Evolutionary conservation across 73 alveolate genomes (phyloP).

Genomic region (Paramecium octaurelia): DNA sequence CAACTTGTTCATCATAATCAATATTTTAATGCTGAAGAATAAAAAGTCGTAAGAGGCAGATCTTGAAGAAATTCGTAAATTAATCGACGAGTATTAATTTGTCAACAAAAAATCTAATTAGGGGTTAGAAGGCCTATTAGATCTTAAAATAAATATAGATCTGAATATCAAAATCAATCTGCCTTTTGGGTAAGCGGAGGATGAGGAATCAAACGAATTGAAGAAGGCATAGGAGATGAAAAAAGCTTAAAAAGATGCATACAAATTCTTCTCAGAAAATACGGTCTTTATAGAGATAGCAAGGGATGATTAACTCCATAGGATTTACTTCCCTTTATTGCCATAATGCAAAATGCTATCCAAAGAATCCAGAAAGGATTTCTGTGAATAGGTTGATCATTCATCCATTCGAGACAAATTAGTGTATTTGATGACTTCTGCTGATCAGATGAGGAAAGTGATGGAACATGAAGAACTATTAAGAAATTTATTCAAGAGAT

Average conservation of each 20-base stretch:
- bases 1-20: conserved; percentile 34
- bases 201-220: conserved; percentile 39
- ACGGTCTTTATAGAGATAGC: conserved; percentile 49
- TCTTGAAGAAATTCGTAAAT: conserved; percentile 44
- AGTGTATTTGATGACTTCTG: conserved; percentile 11
- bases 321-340: conserved; percentile 53
- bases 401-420: conserved; percentile 50
- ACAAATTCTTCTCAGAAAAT: conserved; percentile 12
- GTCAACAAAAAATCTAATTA: conserved; percentile 3
- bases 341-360: conserved; percentile 62
- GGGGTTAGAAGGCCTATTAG: conserved; percentile 22
- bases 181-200: background rate
- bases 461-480: conserved; percentile 58
- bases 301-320: conserved; percentile 42
- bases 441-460: conserved; percentile 54
- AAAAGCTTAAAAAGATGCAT: conserved; percentile 21
- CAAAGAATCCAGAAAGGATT: conserved; percentile 36
- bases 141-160: background rate
- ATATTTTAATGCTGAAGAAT: conserved; percentile 45
- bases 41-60: conserved; percentile 39
- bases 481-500: conserved; percentile 47
- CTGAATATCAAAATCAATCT: background rate
- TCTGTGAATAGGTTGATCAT: conserved; percentile 54
- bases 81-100: conserved; percentile 43
- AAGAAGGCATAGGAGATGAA: conserved; percentile 27